Conservation (phyloP, 1,139 yeast genomes). For the Suhomyces guaymorum region DNA sequence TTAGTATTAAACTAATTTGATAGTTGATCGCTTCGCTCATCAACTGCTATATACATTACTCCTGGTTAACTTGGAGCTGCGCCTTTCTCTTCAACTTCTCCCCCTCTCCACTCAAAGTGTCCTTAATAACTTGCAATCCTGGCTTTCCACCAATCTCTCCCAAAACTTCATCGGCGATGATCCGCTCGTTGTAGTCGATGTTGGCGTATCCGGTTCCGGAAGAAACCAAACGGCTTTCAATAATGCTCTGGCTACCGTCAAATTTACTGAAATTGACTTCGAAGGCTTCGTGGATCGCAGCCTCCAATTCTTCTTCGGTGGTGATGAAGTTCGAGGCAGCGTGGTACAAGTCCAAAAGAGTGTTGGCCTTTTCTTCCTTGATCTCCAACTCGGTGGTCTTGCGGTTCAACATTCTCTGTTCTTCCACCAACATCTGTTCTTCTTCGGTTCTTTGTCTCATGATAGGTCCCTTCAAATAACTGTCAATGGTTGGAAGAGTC, state of each 20-base stretch:
- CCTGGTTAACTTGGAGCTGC: conserved; percentile 27
- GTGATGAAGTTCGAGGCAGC: conserved; percentile 65
- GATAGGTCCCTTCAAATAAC: conserved; percentile 64
- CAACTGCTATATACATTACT: conserved; percentile 11
- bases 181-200: conserved; percentile 31
- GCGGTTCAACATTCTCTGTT: conserved; percentile 39
- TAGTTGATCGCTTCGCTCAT: no score
- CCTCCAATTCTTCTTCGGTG: conserved; percentile 61
- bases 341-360: conserved; percentile 71
- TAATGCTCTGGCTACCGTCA: conserved; percentile 35
- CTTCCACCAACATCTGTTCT: conserved; percentile 48
- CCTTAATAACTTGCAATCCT: conserved; percentile 38
- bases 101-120: conserved; percentile 25
- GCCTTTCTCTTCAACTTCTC: conserved; percentile 43
- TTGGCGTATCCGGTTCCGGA: conserved; percentile 32
- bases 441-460: conserved; percentile 71
- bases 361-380: conserved; percentile 50
- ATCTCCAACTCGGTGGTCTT: conserved; percentile 32
- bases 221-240: conserved; percentile 41
- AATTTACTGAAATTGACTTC: conserved; percentile 43
- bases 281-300: conserved; percentile 59
- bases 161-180: conserved; percentile 37
- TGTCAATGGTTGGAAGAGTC: conserved; percentile 80
- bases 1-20: no score
- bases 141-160: conserved; percentile 28